phyloP scores from a whole-genome alignment of 257 asterid species.

The Capsicum baccatum region DNA sequence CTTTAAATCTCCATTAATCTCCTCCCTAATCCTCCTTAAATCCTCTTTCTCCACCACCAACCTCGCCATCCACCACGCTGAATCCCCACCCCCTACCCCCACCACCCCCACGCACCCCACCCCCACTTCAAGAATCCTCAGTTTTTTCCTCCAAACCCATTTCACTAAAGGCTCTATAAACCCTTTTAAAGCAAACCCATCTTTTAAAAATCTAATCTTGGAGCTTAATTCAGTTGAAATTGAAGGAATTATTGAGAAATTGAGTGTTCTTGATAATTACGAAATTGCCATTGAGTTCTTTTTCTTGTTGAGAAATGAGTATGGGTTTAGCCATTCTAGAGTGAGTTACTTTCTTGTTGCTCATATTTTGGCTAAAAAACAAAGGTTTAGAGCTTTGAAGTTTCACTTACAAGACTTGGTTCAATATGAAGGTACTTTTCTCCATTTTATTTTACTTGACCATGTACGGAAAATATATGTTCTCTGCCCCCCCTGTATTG shows the following conservation, averaged over 20 bases:
- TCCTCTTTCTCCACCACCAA: constrained; percentile 38
- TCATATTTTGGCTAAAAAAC: constrained; percentile 64
- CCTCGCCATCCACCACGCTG: constrained; percentile 40
- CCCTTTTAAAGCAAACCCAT: constrained; percentile 37
- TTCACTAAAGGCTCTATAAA: constrained; percentile 36
- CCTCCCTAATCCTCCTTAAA: constrained; percentile 30
- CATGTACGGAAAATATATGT: too few relatives aligned
- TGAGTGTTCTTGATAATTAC: constrained; percentile 35
- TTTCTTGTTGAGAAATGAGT: constrained; percentile 59
- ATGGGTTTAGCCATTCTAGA: constrained; percentile 56
- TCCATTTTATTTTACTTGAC: too few relatives aligned
- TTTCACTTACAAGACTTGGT: constrained; percentile 58
- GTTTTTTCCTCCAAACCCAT: constrained; percentile 41
- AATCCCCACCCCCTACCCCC: not conserved
- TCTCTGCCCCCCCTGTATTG: too few relatives aligned
- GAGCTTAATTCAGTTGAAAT: constrained; percentile 50
- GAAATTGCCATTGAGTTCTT: constrained; percentile 69
- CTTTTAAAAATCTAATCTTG: constrained; percentile 42
- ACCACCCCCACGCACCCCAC: not conserved
- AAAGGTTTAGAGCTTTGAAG: constrained; percentile 55
- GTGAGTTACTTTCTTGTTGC: constrained; percentile 49
- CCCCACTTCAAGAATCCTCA: constrained; percentile 44
- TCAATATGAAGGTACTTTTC: constrained; percentile 27
- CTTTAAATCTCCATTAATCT: constrained; percentile 38
- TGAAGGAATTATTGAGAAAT: constrained; percentile 47